Base-by-base conservation (phyloP, 495 filamentous ascomycete species). In the Penicillium argentinense region DNA sequence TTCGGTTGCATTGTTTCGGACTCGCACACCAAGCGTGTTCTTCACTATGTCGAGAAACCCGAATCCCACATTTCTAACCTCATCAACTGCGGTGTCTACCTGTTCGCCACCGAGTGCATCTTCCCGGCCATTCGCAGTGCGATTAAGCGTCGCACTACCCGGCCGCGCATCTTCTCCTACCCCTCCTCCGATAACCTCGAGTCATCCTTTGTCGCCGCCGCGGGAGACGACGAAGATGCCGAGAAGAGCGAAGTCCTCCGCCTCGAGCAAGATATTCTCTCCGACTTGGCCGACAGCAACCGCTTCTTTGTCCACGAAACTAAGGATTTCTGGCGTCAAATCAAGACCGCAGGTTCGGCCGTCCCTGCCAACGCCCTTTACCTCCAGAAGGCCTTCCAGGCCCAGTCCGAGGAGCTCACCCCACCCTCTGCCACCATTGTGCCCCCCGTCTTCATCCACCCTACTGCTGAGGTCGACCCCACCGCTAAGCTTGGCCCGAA, bases 271-370 rank as follows among this genome's bases (percentile, higher is more conserved):
- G 93, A 99, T 62, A 96, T 99, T 49, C 83, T 99, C 28, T 87
- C 90, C 41, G 92, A 97, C 57, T 82, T 99, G 56, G 92, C 93
- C 26, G 93, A 99, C 72, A 95, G 83, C 80, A 91, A 95, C 66
- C 90, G 93, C 62, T 99, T 99, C 78, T 99, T 88, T 68, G 95
- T 97, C 14, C 86, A 96, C 67, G 93, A 99, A 72, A 97, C 93
- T 33, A 95, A 96, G 73, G 93, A 96, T 62, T 99, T 99, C 73
- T 99, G 93, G 93, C 91, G 93, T 45, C 93, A 99, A 77, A 97
- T 99, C 79, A 99, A 99, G 81, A 96, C 95, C 4, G 93, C 93
- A 38, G 95, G 95, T 29, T 97, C 93, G 16, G 93, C 93, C 39
- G 90, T 99, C 45, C 95, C 93, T 8, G 93, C 93, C 47, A 97